A percentile compares a stretch with the other conserved stretches of the same genome.
These are phyloP conservation scores for Sugiyamaella sp. DNA, from an alignment of 1,139 yeast species.

Conservation along the genomic window DNA sequence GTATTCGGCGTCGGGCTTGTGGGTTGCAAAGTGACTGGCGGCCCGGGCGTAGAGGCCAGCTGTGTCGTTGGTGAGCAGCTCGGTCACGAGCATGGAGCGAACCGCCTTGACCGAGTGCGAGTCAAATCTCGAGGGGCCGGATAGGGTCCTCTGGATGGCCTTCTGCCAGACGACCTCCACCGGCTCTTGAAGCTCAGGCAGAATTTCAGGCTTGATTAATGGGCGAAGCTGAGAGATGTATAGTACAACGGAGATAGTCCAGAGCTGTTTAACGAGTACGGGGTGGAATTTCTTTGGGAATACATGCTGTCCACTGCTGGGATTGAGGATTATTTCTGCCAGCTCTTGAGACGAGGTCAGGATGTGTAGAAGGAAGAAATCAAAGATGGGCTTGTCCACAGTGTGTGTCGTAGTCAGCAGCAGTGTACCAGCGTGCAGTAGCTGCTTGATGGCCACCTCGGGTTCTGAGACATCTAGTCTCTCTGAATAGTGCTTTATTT, in stretches of 20 bases:
- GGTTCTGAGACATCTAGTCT: conserved; percentile 29
- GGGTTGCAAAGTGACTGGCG: conserved; percentile 29
- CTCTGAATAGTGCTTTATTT: conserved; percentile 29
- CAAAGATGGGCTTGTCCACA: conserved; percentile 33
- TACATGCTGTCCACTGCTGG: conserved; percentile 21
- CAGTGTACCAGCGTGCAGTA: conserved; percentile 32
- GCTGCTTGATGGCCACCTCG: conserved; percentile 26
- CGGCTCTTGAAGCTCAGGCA: conserved; percentile 23
- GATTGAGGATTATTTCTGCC: conserved; percentile 32
- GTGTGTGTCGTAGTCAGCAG: conserved; percentile 34
- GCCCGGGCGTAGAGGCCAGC: conserved; percentile 33
- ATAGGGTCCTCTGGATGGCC: conserved; percentile 28
- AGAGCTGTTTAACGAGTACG: conserved; percentile 27
- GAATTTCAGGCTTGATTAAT: conserved; percentile 25
- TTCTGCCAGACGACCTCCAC: conserved; percentile 30
- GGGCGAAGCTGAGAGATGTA: conserved; percentile 36
- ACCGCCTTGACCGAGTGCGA: conserved; percentile 36
- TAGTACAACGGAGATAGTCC: conserved; percentile 30
- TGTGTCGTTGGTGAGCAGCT: conserved; percentile 26
- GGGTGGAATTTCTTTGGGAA: conserved; percentile 27
- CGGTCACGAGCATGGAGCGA: conserved; percentile 35
- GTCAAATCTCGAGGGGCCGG: conserved; percentile 30
- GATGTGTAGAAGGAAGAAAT: conserved; percentile 39
- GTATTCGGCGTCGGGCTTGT: conserved; percentile 20
- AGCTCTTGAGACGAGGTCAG: conserved; percentile 39